Evolutionary conservation across 2,329 filamentous ascomycete species (phyloP).

Genomic region (Xylaria sp.): DNA sequence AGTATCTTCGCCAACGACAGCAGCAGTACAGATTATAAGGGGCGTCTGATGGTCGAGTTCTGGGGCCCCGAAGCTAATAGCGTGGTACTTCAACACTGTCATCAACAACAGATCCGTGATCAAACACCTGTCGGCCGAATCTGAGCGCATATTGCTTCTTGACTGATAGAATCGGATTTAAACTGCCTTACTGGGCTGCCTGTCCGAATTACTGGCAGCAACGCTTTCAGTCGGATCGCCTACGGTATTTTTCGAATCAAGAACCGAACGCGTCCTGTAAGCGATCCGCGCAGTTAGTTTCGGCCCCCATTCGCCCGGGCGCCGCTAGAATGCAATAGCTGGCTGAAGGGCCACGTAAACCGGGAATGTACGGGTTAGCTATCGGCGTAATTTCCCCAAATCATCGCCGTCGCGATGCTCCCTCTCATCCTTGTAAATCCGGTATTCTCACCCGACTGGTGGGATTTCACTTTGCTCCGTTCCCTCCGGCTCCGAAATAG

Average conservation of each 20-base stretch:
- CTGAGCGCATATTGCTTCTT: not conserved
- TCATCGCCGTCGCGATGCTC: conserved; percentile 1
- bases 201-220: not conserved
- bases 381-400: conserved; percentile 6
- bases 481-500: conserved; percentile 33
- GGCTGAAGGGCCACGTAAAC: not conserved
- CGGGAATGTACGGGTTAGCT: not conserved
- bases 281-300: not conserved
- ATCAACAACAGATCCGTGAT: no score
- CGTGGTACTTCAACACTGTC: no score
- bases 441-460: conserved; percentile 30
- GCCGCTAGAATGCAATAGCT: not conserved
- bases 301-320: conserved; percentile 21
- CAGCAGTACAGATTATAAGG: no score
- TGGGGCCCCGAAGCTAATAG: no score
- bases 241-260: not conserved
- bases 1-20: no score
- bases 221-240: not conserved
- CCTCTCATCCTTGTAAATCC: not conserved
- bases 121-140: no score
- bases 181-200: no score
- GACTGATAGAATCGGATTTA: not conserved
- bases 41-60: no score
- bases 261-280: not conserved
- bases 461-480: conserved; percentile 34